Conservation (phyloP, 345 rosid species). For the Pugionium dolabratum region DNA sequence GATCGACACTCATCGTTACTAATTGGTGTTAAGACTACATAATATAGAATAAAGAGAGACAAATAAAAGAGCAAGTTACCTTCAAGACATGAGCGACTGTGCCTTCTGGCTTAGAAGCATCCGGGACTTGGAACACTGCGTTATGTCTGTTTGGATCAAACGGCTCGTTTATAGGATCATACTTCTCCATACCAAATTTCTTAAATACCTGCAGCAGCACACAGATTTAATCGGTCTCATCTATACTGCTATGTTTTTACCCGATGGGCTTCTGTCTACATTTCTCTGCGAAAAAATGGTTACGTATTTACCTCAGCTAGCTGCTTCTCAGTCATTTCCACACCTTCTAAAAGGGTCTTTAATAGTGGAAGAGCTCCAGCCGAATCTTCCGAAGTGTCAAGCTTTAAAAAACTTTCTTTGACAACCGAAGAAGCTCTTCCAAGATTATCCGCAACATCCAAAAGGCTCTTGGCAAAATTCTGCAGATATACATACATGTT, state of each 20-base stretch:
- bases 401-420: slow-evolving; percentile 69
- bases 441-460: slow-evolving; percentile 93
- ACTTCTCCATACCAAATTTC: slow-evolving; percentile 74
- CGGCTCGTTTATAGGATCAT: slow-evolving; percentile 73
- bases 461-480: slow-evolving; percentile 80
- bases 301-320: slow-evolving; percentile 58
- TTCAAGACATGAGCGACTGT: slow-evolving; percentile 80
- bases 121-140: slow-evolving; percentile 78
- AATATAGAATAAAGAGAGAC: slow-evolving; percentile 8
- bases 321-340: slow-evolving; percentile 96
- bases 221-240: background rate
- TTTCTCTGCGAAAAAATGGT: background rate
- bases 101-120: slow-evolving; percentile 82
- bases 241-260: background rate
- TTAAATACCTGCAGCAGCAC: slow-evolving; percentile 58
- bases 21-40: background rate
- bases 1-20: background rate
- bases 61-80: slow-evolving; percentile 44
- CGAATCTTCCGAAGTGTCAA: slow-evolving; percentile 60
- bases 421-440: slow-evolving; percentile 91
- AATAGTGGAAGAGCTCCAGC: slow-evolving; percentile 63
- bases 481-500: slow-evolving; percentile 32
- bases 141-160: slow-evolving; percentile 91
- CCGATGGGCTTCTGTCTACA: background rate
- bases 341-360: slow-evolving; percentile 87